A percentile compares a stretch with the other conserved stretches of the same genome.
Evolutionary conservation across 768 basidiomycete species (phyloP).

Genomic region (Boletus barrowsii): DNA sequence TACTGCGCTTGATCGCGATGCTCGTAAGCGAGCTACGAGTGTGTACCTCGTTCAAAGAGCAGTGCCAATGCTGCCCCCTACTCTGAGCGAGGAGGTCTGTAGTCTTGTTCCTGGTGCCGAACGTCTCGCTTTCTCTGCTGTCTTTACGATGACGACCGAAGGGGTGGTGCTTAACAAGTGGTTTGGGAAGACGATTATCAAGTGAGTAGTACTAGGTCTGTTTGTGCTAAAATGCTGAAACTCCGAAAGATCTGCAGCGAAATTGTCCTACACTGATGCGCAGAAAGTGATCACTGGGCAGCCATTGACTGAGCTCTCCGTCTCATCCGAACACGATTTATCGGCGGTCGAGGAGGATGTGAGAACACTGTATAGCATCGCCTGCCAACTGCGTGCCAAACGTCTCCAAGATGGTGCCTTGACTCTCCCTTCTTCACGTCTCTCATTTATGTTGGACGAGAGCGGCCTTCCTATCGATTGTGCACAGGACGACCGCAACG

Average conservation of each 20-base stretch:
- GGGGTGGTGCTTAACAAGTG: conserved; percentile 82
- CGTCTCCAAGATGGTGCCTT: conserved; percentile 83
- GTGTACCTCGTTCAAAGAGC: conserved; percentile 96
- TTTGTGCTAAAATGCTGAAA: conserved; percentile 1
- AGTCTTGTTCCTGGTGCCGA: conserved; percentile 87
- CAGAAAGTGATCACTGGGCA: conserved; percentile 81
- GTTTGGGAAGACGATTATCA: conserved; percentile 92
- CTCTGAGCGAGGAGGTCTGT: conserved; percentile 90
- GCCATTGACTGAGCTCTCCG: conserved; percentile 47
- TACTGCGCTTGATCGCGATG: conserved; percentile 97
- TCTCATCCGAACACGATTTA: conserved; percentile 55
- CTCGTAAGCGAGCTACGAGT: conserved; percentile 93
- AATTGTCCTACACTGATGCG: conserved; percentile 79
- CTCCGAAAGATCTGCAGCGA: conserved; percentile 71
- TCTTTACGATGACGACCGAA: conserved; percentile 83
- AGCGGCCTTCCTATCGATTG: conserved; percentile 80
- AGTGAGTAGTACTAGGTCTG: conserved; percentile 43
- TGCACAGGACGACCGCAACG: conserved; percentile 54
- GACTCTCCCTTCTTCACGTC: conserved; percentile 60
- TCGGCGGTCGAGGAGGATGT: conserved; percentile 75
- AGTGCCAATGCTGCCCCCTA: conserved; percentile 95
- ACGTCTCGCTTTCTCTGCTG: conserved; percentile 84
- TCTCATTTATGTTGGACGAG: conserved; percentile 79
- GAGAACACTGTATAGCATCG: conserved; percentile 60
- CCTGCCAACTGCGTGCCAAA: conserved; percentile 65